Percentiles rank a stretch among this genome's conserved stretches.
Conservation (phyloP, 2,329 filamentous ascomycete species). For the Plenodomus biglobosus region DNA sequence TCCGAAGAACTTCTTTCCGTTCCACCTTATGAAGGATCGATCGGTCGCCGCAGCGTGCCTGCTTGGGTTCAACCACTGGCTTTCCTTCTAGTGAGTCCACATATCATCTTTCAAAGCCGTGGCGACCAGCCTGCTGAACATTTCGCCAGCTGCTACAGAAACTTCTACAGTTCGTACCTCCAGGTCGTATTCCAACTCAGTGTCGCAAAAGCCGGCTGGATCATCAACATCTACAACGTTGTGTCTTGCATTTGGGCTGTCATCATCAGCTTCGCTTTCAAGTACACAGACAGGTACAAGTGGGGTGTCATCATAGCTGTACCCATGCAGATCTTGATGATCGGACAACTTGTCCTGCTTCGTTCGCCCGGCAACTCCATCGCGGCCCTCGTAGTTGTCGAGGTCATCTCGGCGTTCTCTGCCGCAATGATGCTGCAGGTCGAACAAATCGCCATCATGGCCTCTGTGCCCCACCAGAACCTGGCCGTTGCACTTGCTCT, state of each 20-base stretch:
- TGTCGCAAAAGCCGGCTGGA: constrained; percentile 20
- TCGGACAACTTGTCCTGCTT: constrained; percentile 32
- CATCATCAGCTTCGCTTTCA: constrained; percentile 21
- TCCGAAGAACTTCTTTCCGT: constrained; percentile 46
- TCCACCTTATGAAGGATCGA: constrained; percentile 50
- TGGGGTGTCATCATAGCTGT: constrained; percentile 23
- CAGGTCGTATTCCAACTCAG: constrained; percentile 39
- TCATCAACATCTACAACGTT: constrained; percentile 26
- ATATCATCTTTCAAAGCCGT: too few species aligned
- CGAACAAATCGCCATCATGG: constrained; percentile 24
- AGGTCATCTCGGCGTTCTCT: constrained; percentile 28
- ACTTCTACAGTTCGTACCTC: constrained; percentile 42
- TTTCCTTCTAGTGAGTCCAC: constrained; percentile 25
- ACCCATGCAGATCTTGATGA: constrained; percentile 28
- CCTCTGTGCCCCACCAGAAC: constrained; percentile 21
- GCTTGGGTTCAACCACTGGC: constrained; percentile 23
- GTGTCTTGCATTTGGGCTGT: constrained; percentile 23
- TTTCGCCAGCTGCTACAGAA: constrained; percentile 29
- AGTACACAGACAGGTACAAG: constrained; percentile 26
- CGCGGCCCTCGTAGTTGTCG: constrained; percentile 31
- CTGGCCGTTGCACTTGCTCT: constrained; percentile 42
- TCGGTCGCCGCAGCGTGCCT: constrained; percentile 56
- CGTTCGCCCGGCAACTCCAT: constrained; percentile 24
- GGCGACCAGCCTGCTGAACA: not conserved
- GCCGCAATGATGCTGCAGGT: constrained; percentile 23